These are phyloP conservation scores for Rheum nobile DNA, from an alignment of 148 eudicot species.

Conservation along the genomic window DNA sequence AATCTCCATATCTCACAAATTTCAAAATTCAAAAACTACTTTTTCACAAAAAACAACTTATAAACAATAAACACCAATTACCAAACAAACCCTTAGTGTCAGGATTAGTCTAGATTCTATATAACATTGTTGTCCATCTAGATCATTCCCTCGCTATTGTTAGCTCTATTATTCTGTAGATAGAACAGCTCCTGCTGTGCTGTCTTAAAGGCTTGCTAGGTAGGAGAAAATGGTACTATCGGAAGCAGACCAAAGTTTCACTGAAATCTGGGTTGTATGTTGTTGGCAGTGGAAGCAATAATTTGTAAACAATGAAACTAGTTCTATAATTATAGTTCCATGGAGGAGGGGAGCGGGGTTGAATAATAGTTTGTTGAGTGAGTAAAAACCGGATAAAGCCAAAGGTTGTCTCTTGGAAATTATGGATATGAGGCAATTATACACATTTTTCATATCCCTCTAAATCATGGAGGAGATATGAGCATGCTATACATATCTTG, in stretches of 20 bases:
- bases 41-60: no score
- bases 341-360: not conserved
- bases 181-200: not conserved
- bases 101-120: not conserved
- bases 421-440: not conserved
- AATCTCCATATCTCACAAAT: no score
- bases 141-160: no score
- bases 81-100: no score
- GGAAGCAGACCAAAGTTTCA: not conserved
- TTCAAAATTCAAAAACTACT: no score
- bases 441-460: not conserved
- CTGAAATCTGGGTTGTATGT: not conserved
- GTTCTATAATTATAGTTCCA: not conserved
- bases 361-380: not conserved
- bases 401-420: not conserved
- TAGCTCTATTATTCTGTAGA: not conserved
- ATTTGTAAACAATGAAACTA: not conserved
- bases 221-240: not conserved
- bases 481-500: not conserved
- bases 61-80: no score
- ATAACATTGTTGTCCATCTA: no score
- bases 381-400: not conserved
- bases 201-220: not conserved
- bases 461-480: not conserved
- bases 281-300: not conserved